These are phyloP conservation scores for Gleditsia sinensis DNA, from an alignment of 306 rosid genomes.

Conservation along the genomic window DNA sequence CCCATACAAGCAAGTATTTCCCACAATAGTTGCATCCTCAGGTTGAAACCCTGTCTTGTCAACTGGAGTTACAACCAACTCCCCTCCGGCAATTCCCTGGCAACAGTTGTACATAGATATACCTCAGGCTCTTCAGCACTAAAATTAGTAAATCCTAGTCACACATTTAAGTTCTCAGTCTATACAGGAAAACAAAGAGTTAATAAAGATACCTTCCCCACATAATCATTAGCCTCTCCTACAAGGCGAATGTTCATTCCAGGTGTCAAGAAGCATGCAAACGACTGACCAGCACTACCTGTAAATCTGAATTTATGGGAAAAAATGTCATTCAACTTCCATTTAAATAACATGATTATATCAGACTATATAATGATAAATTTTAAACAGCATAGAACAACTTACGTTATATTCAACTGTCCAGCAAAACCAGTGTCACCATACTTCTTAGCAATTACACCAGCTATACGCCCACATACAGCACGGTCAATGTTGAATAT, in stretches of 20 bases:
- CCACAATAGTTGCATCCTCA: slow-evolving; percentile 95
- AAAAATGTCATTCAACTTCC: not conserved
- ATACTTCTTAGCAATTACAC: slow-evolving; percentile 88
- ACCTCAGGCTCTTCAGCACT: not conserved
- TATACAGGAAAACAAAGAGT: not conserved
- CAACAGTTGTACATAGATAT: slow-evolving; percentile 37
- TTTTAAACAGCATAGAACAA: slow-evolving; percentile 27
- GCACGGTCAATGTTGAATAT: slow-evolving; percentile 91
- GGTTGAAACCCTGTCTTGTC: slow-evolving; percentile 82
- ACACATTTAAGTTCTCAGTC: not conserved
- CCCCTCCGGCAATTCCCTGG: slow-evolving; percentile 98
- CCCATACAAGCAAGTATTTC: slow-evolving; percentile 97
- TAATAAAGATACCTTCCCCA: slow-evolving; percentile 74
- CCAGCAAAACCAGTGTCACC: slow-evolving; percentile 99
- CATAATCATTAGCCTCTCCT: slow-evolving; percentile 98
- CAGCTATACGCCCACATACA: slow-evolving; percentile 92
- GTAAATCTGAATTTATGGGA: slow-evolving; percentile 62
- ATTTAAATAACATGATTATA: not conserved
- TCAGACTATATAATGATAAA: not conserved
- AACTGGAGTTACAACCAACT: slow-evolving; percentile 85
- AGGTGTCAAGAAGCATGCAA: slow-evolving; percentile 96
- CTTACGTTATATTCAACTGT: slow-evolving; percentile 89
- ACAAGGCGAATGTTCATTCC: slow-evolving; percentile 95
- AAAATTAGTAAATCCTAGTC: not conserved
- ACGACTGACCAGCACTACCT: slow-evolving; percentile 99